Evolutionary conservation across 1,284 basidiomycete species (phyloP), one percentile per base, ranked within the genome.

Genomic region (Pseudozyma flocculosa): DNA sequence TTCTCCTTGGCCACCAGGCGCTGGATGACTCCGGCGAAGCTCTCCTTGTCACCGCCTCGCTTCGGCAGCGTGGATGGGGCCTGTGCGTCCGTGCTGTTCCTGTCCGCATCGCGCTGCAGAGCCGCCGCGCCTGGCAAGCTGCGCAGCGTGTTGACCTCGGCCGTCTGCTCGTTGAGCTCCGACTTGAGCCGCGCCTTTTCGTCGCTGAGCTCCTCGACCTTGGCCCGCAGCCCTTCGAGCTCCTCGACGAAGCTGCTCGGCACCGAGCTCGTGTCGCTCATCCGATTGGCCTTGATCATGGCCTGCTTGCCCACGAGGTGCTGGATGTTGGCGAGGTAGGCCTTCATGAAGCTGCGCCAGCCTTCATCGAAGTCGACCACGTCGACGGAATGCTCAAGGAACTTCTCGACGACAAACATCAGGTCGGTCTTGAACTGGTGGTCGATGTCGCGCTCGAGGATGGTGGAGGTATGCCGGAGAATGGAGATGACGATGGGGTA

Each of bases 1-100:
- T 88, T 90, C 79, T 93, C 90, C 76, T 91, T 92, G 70, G 86
- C 84, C 3, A 88, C 84, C 8, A 93, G 80, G 9, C 88, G 85
- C 71, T 90, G 88, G 13, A 92, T 85, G n/a, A 92, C 76, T 2
- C 88, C 88, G 61, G 86, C 84, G 54, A 89, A 83, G 64, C 83
- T 85, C 83, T 72, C 70, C 38, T 57, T 63, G 30, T 70, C 61
- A 29, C 43, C 45, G 21, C 61, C 60, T 7, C 56, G 49, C 43
- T 55, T 61, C 4, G 65, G 58, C 15, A 61, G 45, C 10, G 56
- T 60, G 14, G 55, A 53, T 1, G 55, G 61, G 18, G 39, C 15
- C 13, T 45, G 52, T 1, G 51, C 10, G 1, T 46, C 37, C 1
- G 45, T 51, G 22, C 22, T 40, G 15, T 54, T 53, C 10, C 44